These are phyloP conservation scores for Tolypocladium amazonense DNA, from an alignment of 2,329 filamentous ascomycete genomes.

Conservation along the genomic window DNA sequence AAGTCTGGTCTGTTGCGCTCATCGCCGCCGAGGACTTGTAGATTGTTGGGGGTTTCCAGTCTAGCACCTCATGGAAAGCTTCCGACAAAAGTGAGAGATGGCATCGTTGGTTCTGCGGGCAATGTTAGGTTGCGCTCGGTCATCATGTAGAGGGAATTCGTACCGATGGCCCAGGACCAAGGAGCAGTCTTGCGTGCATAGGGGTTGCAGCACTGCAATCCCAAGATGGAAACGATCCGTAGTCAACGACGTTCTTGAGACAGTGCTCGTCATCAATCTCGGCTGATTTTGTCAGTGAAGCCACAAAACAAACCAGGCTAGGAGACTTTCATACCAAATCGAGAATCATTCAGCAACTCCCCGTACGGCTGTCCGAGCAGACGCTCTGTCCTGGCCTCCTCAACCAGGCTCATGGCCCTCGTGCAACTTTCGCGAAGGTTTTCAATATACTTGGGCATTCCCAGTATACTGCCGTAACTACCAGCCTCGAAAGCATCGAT, in stretches of 20 bases:
- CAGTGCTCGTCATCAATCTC: constrained; percentile 27
- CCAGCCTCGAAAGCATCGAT: constrained; percentile 37
- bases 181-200: constrained; percentile 32
- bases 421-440: constrained; percentile 39
- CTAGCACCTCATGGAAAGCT: constrained; percentile 38
- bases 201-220: constrained; percentile 25
- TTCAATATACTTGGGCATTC: constrained; percentile 33
- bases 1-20: constrained; percentile 30
- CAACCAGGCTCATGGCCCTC: constrained; percentile 38
- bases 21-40: constrained; percentile 35
- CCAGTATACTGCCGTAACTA: constrained; percentile 40
- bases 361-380: constrained; percentile 28
- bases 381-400: constrained; percentile 36
- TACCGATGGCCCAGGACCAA: constrained; percentile 43
- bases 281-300: constrained; percentile 18
- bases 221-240: constrained; percentile 39
- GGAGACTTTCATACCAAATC: constrained; percentile 30
- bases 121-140: background rate
- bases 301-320: rapidly evolving
- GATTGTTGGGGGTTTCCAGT: constrained; percentile 35
- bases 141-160: constrained; percentile 6
- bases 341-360: constrained; percentile 29
- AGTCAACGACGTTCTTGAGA: constrained; percentile 37
- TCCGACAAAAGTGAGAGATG: constrained; percentile 40
- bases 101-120: constrained; percentile 32